Evolutionary conservation across 2,329 filamentous ascomycete species (phyloP), one percentile per base, ranked within the genome.

Genomic region (Trichoderma aggressivum): DNA sequence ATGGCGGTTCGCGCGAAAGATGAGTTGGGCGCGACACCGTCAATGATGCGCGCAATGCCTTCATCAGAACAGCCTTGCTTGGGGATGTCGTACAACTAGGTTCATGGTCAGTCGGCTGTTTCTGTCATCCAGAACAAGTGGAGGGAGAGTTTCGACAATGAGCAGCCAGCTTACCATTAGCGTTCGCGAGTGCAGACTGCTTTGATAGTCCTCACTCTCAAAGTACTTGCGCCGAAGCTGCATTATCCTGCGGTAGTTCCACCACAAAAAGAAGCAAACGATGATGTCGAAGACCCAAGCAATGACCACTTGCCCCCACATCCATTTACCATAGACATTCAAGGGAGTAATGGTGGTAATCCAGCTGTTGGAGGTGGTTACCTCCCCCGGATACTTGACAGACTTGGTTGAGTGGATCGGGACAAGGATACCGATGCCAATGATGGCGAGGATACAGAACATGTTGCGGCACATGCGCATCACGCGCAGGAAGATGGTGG

Each of bases 381-480:
- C 6, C 5, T 74, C 70, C 0, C 64, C 58, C 4, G 64, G 16
- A 34, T 80, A 75, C 62, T 77, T 73, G 24, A 70, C 78, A 50
- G 75, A 76, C 70, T 87, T 82, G 8, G 83, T 82, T 72, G 93
- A 81, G 78, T 97, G 95, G 76, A 97, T 83, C 0, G 96, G 96
- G 50, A 98, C 90, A 74, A 98, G 86, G 72, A 98, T 88, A 66
- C 85, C 86, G 74, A 93, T 91, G 21, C 92, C 94, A 36, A 97
- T 80, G 7, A 97, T 74, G 32, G 90, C 87, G 70, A 98, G 82
- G 8, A 88, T 82, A 32, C 92, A 78, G 79, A 98, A 97, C 74
- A 98, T 92, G 79, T 97, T 96, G 72, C 96, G 90, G 78, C 93
- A 93, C 96, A 99, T 98, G 75, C 90, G 88, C 63, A 91, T 89